Evolutionary conservation across 768 basidiomycete species (phyloP).

Genomic region (Trametes coccinea): DNA sequence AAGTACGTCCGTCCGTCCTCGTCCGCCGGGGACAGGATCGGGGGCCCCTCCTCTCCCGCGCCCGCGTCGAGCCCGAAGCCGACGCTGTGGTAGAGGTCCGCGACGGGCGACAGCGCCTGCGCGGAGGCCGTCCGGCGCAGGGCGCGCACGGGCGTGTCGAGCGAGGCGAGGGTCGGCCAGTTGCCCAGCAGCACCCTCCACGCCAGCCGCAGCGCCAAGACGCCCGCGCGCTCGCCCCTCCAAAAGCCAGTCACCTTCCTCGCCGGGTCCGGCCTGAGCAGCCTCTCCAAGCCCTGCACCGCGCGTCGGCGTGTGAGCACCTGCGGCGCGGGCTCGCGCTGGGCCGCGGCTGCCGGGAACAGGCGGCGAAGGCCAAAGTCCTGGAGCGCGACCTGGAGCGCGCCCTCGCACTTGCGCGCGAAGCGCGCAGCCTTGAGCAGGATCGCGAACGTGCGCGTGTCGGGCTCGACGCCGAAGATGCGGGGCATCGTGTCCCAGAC

Average conservation of each 20-base stretch:
- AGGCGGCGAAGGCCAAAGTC: constrained; percentile 42
- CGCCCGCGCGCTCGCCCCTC: constrained; percentile 28
- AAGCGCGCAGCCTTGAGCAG: constrained; percentile 61
- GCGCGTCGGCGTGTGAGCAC: constrained; percentile 29
- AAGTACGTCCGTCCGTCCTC: constrained; percentile 14
- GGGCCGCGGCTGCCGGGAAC: constrained; percentile 28
- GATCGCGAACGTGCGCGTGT: constrained; percentile 55
- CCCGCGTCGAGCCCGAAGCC: neutral
- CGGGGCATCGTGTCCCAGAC: constrained; percentile 67
- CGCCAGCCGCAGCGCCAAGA: constrained; percentile 30
- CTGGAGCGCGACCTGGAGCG: constrained; percentile 50
- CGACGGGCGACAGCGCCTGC: constrained; percentile 29
- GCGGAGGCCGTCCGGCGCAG: constrained; percentile 30
- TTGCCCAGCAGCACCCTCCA: constrained; percentile 44
- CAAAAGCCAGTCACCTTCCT: constrained; percentile 30
- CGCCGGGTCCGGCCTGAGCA: constrained; percentile 31
- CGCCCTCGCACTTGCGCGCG: constrained; percentile 51
- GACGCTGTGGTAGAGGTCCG: constrained; percentile 35
- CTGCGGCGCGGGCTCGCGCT: constrained; percentile 10
- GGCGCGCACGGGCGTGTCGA: constrained; percentile 39
- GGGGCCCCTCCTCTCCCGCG: neutral
- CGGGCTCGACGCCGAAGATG: constrained; percentile 59
- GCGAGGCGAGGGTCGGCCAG: constrained; percentile 45
- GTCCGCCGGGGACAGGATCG: constrained; percentile 11
- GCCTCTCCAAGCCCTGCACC: constrained; percentile 30